Percentiles rank a stretch among this genome's conserved stretches.
phyloP scores from a whole-genome alignment of 2,329 filamentous ascomycete genomes.

The Trichoderma gracile region DNA sequence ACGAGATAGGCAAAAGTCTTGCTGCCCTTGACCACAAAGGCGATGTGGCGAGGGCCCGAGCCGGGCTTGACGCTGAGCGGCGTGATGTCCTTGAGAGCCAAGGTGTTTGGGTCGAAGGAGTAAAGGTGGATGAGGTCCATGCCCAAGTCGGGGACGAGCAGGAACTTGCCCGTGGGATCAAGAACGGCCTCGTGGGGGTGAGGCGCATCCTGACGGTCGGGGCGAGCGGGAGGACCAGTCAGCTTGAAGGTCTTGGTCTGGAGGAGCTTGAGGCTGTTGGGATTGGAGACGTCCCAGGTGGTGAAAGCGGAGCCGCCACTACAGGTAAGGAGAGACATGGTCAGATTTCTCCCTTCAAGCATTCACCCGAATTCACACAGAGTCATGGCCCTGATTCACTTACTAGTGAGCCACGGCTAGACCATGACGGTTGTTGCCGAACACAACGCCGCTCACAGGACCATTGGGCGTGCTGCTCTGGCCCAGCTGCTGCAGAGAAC shows the following conservation, averaged over 20 bases:
- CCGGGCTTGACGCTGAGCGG: conserved; percentile 51
- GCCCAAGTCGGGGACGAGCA: conserved; percentile 67
- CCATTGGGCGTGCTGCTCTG: conserved; percentile 41
- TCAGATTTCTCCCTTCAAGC: background rate
- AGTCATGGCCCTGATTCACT: conserved; percentile 29
- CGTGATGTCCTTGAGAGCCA: conserved; percentile 43
- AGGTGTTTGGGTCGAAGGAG: conserved; percentile 47
- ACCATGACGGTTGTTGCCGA: conserved; percentile 44
- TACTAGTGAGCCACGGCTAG: conserved; percentile 51
- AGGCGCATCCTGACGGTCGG: conserved; percentile 55
- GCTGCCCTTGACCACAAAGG: conserved; percentile 52
- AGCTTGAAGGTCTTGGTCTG: conserved; percentile 45
- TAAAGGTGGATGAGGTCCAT: conserved; percentile 62
- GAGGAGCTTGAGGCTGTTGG: conserved; percentile 37
- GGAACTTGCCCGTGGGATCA: conserved; percentile 64
- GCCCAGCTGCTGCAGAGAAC: conserved; percentile 43
- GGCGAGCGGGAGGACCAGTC: conserved; percentile 40
- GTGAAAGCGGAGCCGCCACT: conserved; percentile 44
- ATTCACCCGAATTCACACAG: background rate
- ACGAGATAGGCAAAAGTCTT: conserved; percentile 60
- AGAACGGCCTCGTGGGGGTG: conserved; percentile 66
- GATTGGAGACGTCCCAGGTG: conserved; percentile 47
- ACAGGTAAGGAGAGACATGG: background rate
- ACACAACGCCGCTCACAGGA: conserved; percentile 48
- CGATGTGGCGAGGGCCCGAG: conserved; percentile 64